Percentiles rank a stretch among this genome's conserved stretches.
These are phyloP conservation scores for Podila epigama DNA, from an alignment of 192 early-diverging fungal species.

Conservation along the genomic window DNA sequence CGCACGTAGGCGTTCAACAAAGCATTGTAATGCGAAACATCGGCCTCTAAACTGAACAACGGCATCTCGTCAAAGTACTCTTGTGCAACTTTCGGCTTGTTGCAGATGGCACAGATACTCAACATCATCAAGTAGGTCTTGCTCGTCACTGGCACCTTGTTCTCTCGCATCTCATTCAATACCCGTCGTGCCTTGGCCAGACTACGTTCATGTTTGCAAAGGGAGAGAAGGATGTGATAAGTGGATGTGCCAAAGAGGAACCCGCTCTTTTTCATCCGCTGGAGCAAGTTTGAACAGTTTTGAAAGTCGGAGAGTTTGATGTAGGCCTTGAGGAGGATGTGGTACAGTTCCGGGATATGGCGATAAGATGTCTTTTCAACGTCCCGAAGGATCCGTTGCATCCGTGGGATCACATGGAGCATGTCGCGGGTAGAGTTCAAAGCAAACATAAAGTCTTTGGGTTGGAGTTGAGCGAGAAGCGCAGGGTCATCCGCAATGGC, in stretches of 20 bases:
- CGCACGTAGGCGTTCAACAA: conserved; percentile 28
- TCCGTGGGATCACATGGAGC: conserved; percentile 18
- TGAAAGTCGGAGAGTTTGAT: conserved; percentile 35
- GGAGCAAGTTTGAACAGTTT: conserved; percentile 15
- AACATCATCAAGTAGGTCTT: conserved; percentile 34
- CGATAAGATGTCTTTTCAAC: conserved; percentile 1
- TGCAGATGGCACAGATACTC: conserved; percentile 16
- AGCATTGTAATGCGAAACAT: conserved; percentile 34
- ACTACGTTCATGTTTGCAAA: conserved; percentile 22
- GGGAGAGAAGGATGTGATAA: conserved; percentile 31
- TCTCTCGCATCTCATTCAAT: conserved; percentile 24
- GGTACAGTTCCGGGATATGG: conserved; percentile 17
- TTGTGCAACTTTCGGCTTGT: conserved; percentile 7
- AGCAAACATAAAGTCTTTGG: conserved; percentile 36
- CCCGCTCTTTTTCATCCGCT: conserved; percentile 2
- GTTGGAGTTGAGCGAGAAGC: conserved; percentile 18
- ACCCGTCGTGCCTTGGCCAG: background rate
- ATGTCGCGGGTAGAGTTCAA: conserved; percentile 25
- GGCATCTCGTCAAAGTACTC: conserved; percentile 50
- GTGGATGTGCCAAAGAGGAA: conserved; percentile 11
- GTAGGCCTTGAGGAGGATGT: conserved; percentile 40
- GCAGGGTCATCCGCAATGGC: conserved; percentile 23
- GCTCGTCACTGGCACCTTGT: conserved; percentile 10
- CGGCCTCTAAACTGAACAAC: conserved; percentile 2
- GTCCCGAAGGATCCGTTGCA: conserved; percentile 29